These are phyloP conservation scores for Psilocybe azurescens DNA, from an alignment of 768 basidiomycete species.

Conservation along the genomic window DNA sequence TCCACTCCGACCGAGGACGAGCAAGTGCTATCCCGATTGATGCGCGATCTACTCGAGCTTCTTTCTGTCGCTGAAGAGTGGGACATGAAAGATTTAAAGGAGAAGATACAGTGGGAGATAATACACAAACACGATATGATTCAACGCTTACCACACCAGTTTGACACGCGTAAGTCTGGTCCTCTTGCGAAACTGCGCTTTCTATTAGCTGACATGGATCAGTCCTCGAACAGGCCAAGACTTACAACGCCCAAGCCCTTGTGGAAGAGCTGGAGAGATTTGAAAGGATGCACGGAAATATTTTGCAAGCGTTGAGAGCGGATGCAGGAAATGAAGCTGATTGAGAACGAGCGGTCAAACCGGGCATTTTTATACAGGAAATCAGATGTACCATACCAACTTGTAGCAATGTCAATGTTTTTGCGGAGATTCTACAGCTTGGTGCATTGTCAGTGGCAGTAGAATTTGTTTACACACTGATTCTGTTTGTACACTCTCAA, in stretches of 20 bases:
- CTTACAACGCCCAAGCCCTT: not conserved
- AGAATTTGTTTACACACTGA: too few relatives aligned
- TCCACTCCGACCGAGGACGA: not conserved
- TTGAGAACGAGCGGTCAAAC: too few relatives aligned
- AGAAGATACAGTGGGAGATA: conserved; percentile 15
- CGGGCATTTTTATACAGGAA: too few relatives aligned
- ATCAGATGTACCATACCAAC: too few relatives aligned
- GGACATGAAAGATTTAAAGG: conserved; percentile 21
- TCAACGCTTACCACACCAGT: conserved; percentile 10
- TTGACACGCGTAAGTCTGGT: conserved; percentile 2
- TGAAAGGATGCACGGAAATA: not conserved
- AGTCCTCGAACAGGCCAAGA: not conserved
- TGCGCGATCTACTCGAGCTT: conserved; percentile 17
- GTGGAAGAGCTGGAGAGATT: conserved; percentile 4
- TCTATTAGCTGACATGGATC: too few relatives aligned
- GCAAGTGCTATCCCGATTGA: not conserved
- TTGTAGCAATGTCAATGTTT: too few relatives aligned
- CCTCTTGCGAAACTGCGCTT: too few relatives aligned
- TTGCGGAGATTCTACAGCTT: too few relatives aligned
- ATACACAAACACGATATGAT: conserved; percentile 19
- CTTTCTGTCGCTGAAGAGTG: conserved; percentile 19
- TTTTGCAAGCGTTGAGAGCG: not conserved
- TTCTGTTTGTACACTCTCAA: too few relatives aligned
- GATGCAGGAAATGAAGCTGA: not conserved
- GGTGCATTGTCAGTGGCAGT: too few relatives aligned